These are phyloP conservation scores for Torulaspora pretoriensis DNA, from an alignment of 1,139 yeast genomes.

Conservation along the genomic window DNA sequence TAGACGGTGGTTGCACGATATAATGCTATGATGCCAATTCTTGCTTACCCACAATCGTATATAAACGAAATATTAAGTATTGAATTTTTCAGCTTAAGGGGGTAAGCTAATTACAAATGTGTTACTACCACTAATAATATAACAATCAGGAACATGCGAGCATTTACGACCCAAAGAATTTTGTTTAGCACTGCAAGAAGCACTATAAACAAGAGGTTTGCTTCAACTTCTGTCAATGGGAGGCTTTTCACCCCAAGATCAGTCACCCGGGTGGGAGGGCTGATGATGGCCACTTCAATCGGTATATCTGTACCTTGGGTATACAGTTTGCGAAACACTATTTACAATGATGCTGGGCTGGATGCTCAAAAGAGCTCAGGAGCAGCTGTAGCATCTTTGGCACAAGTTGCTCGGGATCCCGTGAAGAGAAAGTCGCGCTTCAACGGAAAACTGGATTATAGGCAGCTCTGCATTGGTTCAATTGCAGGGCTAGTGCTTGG, in stretches of 20 bases:
- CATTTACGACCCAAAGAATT: constrained; percentile 9
- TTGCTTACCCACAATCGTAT: not conserved
- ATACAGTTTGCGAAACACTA: constrained; percentile 9
- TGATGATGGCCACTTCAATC: constrained; percentile 15
- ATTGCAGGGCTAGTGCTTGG: constrained; percentile 23
- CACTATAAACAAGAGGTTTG: constrained; percentile 3
- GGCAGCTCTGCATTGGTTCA: constrained; percentile 25
- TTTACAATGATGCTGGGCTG: constrained; percentile 22
- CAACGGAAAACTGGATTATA: constrained; percentile 31
- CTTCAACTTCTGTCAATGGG: constrained; percentile 4
- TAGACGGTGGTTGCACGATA: not conserved
- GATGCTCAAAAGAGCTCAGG: constrained; percentile 14
- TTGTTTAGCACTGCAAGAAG: constrained; percentile 8
- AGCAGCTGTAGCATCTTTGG: constrained; percentile 5
- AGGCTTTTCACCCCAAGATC: constrained; percentile 5
- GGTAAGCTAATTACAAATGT: constrained; percentile 12
- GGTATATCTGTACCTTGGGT: constrained; percentile 16
- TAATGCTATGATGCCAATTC: not conserved
- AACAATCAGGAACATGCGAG: constrained; percentile 3
- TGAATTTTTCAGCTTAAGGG: constrained; percentile 2
- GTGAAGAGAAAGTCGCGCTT: constrained; percentile 21
- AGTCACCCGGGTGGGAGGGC: constrained; percentile 11
- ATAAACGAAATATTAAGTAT: not conserved
- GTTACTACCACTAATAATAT: not conserved
- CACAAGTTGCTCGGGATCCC: constrained; percentile 12